phyloP scores from a whole-genome alignment of 2,329 filamentous ascomycete genomes.

The Neophaeococcomyces aloes region DNA sequence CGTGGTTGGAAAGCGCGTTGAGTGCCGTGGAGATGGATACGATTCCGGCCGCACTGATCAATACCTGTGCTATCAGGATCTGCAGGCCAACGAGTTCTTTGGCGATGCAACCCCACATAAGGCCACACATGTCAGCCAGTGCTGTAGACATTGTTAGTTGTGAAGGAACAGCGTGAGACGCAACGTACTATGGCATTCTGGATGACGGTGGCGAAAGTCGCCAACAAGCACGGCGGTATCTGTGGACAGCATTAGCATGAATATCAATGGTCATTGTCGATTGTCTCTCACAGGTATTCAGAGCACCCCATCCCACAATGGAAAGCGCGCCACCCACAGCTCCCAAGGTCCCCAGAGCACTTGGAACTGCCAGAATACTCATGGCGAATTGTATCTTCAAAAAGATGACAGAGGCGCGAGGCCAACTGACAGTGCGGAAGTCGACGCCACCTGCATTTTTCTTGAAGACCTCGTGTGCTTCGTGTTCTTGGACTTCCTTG shows the following conservation, averaged over 20 bases:
- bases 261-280: not conserved
- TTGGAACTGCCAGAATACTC: constrained; percentile 40
- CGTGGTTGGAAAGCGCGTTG: constrained; percentile 33
- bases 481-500: constrained; percentile 10
- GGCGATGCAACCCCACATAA: constrained; percentile 10
- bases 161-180: not conserved
- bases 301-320: constrained; percentile 38
- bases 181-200: constrained; percentile 36
- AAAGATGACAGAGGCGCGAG: constrained; percentile 43
- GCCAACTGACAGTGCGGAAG: constrained; percentile 46
- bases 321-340: constrained; percentile 39
- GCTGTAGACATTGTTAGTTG: not conserved
- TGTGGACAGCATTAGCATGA: not conserved
- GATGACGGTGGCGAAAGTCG: constrained; percentile 42
- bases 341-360: constrained; percentile 38
- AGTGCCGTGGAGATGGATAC: constrained; percentile 33
- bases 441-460: constrained; percentile 39
- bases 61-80: constrained; percentile 42
- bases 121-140: constrained; percentile 42
- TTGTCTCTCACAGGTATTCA: constrained; percentile 36
- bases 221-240: constrained; percentile 39
- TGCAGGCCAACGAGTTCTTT: constrained; percentile 27
- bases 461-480: constrained; percentile 40
- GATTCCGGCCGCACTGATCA: constrained; percentile 34
- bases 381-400: constrained; percentile 40